Base-by-base conservation (phyloP, 2,329 filamentous ascomycete species). In the Diaporthe humulicola region DNA sequence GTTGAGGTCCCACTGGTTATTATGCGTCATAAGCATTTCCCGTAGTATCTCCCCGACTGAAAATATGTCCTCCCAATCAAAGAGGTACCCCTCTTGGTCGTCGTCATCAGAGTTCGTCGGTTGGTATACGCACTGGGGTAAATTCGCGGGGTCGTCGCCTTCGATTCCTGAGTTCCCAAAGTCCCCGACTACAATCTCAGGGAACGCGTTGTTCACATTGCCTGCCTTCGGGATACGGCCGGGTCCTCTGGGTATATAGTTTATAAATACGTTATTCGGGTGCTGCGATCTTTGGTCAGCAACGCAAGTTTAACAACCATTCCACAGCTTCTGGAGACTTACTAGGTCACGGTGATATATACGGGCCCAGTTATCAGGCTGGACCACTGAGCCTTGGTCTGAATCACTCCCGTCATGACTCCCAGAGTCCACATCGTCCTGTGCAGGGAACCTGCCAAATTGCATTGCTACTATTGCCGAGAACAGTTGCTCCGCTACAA, bases 331-430 rank as follows among this genome's bases (percentile, higher is more conserved):
- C 8, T 28, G 15, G 33, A 12, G 2, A 40, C 64, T 54, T 25
- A 69, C 64, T 19, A 69, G 64, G 64, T 69, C 64, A 28, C 64
- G 48, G 33, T 54, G 64, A 38, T 52, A 69, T 14, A 69, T 38
- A 19, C 48, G 48, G 5, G n/a, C 33, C 64, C 64, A 69, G 15
- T 38, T 40, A 17, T 8, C 4, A 54, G n/a, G 15, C 22, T 67
- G 22, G 2, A 10, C 3, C 9, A 4, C 19, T 7, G 14, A 42
- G 14, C 33, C 57, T 40, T 9, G 5, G 57, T 42, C 57, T 15
- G 57, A 28, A 14, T 17, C 22, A 4, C n/a, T 40, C 8, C 14
- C 57, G 7, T 25, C 10, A 9, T 6, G 22, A 25, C 28, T 28
- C 15, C 22, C 22, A 2, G 22, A n/a, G 19, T 42, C 40, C 17